Evolutionary conservation across 208 protist species (phyloP), one percentile per base, ranked within the genome.

Genomic region (Acanthamoeba rhysodes): DNA sequence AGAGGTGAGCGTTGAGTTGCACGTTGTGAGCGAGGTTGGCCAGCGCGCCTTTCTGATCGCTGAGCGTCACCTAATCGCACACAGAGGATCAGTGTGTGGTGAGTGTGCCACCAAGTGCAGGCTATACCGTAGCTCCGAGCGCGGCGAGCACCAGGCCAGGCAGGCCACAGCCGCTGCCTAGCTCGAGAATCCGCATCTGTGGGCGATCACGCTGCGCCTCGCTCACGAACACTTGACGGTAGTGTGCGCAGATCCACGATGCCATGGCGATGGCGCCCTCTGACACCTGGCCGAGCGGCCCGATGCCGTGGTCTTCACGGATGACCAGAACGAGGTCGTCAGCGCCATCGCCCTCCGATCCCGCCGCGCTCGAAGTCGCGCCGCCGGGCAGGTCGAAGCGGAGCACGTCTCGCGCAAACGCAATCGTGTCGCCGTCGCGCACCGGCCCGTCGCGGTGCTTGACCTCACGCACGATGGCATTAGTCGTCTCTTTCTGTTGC

Each of bases 101-200:
- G n/a, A n/a, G n/a, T n/a, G n/a, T n/a, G n/a, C n/a, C n/a, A n/a
- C n/a, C n/a, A n/a, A n/a, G n/a, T n/a, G 50, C 59, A 66, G 22
- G 24, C 59, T 4, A 29, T 78, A 78, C 70, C 4, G 70, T 78
- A 16, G 76, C 76, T 5, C 76, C 76, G 22, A 85, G 76, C 7
- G 76, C 41, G 45, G 76, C 76, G 4, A 85, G 76, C 76, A 85
- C 76, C 5, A 85, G 76, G 14, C 76, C 76, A 57, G 76, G 76
- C 76, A 85, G 76, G 45, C 76, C 76, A 29, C 76, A 85, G 48
- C 76, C 76, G 76, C 76, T 85, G 76, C 76, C 76, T 4, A 85
- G 41, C 76, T 85, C 76, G 76, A 85, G 76, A 24, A 82, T 29
- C 41, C 41, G 8, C 72, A 29, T 4, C 45, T 53, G 10, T 66